Evolutionary conservation across 2,329 filamentous ascomycete genomes (phyloP), one percentile per base, ranked within the genome.

Genomic region (Pseudocercospora macadamiae): DNA sequence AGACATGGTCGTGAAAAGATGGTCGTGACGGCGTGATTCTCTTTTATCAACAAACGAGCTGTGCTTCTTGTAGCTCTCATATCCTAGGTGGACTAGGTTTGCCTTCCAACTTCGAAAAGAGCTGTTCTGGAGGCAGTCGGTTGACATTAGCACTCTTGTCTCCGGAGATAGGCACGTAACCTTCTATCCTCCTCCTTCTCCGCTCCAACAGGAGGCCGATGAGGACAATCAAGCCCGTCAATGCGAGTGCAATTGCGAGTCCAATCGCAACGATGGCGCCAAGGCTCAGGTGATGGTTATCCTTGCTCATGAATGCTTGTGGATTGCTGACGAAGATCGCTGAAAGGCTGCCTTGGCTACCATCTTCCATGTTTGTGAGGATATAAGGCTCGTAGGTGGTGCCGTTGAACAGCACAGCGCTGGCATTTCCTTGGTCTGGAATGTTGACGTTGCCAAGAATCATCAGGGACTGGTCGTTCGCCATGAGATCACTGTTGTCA

Each of bases 331-430:
- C 89, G 74, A 99, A 96, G 62, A 97, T 82, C 65, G 85, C 86
- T 30, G 89, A 87, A 69, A 99, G 84, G 68, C 86, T 93, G 49
- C 93, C 91, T 9, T 85, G 79, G 10, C 81, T 80, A 59, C 86
- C 86, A 68, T 86, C 82, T 14, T 67, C 26, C 59, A 82, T 88
- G 45, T 86, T 89, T 1, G 93, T 90, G 39, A 99, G 83, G 37
- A 91, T 83, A 73, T 93, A 96, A 0, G 95, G 93, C 52, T 81
- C 81, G 71, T 93, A 86, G 2, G 80, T 78, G 9, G 87, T 91
- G 68, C 95, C 95, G 70, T 97, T 91, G 79, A 90, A 99, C 25
- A 97, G 79, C 6, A 88, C 93, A 7, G 91, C 92, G 12, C 93
- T 96, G 4, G 89, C 91, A 57, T 87, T 88, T 59, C 93, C 93